phyloP scores from a whole-genome alignment of 345 rosid species.

The Citrus medica region DNA sequence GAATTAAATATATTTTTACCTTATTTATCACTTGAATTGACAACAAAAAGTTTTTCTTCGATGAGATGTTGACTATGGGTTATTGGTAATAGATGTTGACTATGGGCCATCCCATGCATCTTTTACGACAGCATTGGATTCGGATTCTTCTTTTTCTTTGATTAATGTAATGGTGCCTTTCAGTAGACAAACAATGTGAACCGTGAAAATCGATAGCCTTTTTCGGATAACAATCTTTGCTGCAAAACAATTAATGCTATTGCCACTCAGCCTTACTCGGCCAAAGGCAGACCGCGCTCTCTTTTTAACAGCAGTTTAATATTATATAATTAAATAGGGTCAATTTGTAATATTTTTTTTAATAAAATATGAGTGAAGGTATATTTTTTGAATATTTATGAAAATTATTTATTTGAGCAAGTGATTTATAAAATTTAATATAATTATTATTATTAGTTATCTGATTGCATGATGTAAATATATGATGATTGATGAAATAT shows the following conservation, averaged over 20 bases:
- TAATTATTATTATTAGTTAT: too few relatives aligned
- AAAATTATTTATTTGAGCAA: accelerated
- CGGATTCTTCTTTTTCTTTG: not conserved
- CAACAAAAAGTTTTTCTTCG: not conserved
- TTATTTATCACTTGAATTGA: not conserved
- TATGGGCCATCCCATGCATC: not conserved
- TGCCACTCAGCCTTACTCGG: too few relatives aligned
- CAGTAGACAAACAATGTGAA: not conserved
- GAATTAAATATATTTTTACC: accelerated
- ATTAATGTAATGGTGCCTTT: not conserved
- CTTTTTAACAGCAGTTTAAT: too few relatives aligned
- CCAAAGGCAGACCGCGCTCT: too few relatives aligned
- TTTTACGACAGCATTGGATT: not conserved
- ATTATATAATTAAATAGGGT: too few relatives aligned
- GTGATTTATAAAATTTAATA: too few relatives aligned
- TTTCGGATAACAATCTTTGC: not conserved
- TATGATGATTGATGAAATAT: too few relatives aligned
- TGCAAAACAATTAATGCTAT: not conserved
- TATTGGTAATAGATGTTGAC: not conserved
- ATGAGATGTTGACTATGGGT: not conserved
- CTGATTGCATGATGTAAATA: too few relatives aligned
- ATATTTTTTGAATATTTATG: accelerated
- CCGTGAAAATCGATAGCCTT: not conserved
- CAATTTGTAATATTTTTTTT: too few relatives aligned
- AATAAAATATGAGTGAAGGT: accelerated